Evolutionary conservation across 805 yeast species (phyloP), one percentile per base, ranked within the genome.

Genomic region (Candida orba): DNA sequence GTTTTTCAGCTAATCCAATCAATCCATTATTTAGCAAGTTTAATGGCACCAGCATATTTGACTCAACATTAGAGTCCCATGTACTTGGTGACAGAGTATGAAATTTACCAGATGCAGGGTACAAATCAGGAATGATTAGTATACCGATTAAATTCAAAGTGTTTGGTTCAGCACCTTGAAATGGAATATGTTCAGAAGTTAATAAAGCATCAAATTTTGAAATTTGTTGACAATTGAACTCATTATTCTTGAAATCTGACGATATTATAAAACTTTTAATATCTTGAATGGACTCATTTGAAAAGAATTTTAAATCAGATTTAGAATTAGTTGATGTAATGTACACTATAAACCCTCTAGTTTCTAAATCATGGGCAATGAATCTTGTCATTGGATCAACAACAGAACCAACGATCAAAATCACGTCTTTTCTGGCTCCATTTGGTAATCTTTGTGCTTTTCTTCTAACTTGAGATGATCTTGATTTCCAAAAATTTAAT

Each of bases 311-410:
- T 36, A 68, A 58, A 30, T 60, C 63, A 1, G 53, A 51, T 27
- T 58, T 57, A 10, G 63, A 56, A 34, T 65, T 65, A 1, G 72
- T 59, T 1, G 67, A 62, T 0, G 95, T 80, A 49, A 87, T 70
- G 58, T 82, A 87, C 4, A 88, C 89, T 29, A 88, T 81, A 57
- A 84, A 86, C 1, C 95, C 95, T 42, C 95, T 68, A 37, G 73
- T 73, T 50, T 85, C 89, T 49, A 87, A 71, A 58, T 87, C 95
- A 44, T 75, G 70, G 1, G 89, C 85, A 27, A 87, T 64, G 41
- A 80, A 69, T 45, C 85, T 71, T 1, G 87, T 78, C 44, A 85
- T 64, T 1, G 88, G 87, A 49, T 84, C 91, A 3, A 77, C 69
- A 2, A 90, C 89, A 2, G 88, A 80, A 1, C 95, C 95, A 4